Conservation (phyloP, 2,329 filamentous ascomycete species). For the Penicillium expansum region DNA sequence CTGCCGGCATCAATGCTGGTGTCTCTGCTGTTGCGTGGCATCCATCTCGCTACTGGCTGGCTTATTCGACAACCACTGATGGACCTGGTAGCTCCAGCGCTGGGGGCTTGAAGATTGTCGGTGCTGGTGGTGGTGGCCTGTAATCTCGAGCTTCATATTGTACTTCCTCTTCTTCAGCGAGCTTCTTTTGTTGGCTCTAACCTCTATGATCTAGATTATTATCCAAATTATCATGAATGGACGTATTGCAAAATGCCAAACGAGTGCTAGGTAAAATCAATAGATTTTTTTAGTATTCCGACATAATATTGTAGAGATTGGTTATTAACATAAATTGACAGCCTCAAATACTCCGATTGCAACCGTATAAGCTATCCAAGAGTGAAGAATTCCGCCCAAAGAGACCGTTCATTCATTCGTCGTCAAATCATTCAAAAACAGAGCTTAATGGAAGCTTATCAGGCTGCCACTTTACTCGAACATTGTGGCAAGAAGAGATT, state of each 20-base stretch:
- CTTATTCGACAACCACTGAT: slow-evolving; percentile 48
- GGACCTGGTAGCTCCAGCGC: slow-evolving; percentile 37
- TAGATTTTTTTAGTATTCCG: neutral
- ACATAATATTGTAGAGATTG: neutral
- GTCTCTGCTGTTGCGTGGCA: slow-evolving; percentile 52
- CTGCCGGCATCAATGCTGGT: slow-evolving; percentile 36
- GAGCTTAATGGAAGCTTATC: neutral
- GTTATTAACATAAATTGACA: neutral
- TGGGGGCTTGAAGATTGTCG: slow-evolving; percentile 49
- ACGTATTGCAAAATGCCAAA: neutral
- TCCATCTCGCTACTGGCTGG: slow-evolving; percentile 50
- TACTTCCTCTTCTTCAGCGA: neutral
- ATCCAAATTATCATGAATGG: slow-evolving; percentile 5
- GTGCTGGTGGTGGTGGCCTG: slow-evolving; percentile 43
- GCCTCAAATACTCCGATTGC: neutral
- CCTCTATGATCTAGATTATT: neutral
- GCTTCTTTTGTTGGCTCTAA: neutral
- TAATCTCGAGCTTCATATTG: slow-evolving; percentile 13
- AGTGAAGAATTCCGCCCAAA: slow-evolving; percentile 4
- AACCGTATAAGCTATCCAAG: neutral
- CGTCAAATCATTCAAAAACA: slow-evolving; percentile 15
- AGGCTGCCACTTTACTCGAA: neutral
- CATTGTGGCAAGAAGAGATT: neutral
- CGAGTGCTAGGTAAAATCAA: neutral
- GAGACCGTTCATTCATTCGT: slow-evolving; percentile 15